Evolutionary conservation across 1,284 basidiomycete genomes (phyloP).

Genomic region (Bondarzewia mesenterica): DNA sequence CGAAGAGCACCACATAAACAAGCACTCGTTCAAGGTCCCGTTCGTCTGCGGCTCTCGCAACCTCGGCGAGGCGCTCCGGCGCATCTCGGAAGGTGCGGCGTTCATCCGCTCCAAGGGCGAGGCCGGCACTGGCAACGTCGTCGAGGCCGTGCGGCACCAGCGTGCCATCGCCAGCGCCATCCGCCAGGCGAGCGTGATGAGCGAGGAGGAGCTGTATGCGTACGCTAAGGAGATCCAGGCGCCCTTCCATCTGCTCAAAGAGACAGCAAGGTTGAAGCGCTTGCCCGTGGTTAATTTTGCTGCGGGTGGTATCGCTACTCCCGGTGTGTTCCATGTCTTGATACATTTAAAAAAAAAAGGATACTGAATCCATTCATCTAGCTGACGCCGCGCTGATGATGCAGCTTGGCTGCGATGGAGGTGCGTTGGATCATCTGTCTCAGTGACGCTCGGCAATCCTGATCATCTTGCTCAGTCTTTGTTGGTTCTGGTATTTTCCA

Average conservation of each 20-base stretch:
- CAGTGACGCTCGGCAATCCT: slow-evolving; percentile 7
- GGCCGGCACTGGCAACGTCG: slow-evolving; percentile 96
- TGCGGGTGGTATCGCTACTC: slow-evolving; percentile 96
- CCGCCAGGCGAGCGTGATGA: slow-evolving; percentile 79
- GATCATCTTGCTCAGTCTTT: slow-evolving; percentile 48
- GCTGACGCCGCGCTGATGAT: slow-evolving; percentile 99
- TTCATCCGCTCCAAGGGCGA: slow-evolving; percentile 98
- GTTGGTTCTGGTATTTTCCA: slow-evolving; percentile 95
- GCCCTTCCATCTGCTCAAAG: slow-evolving; percentile 96
- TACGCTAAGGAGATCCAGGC: slow-evolving; percentile 93
- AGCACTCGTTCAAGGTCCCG: slow-evolving; percentile 86
- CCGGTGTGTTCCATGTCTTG: slow-evolving; percentile 45
- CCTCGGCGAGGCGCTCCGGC: slow-evolving; percentile 88
- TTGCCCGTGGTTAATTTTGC: slow-evolving; percentile 94
- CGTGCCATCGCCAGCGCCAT: slow-evolving; percentile 83
- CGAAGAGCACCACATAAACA: slow-evolving; percentile 79
- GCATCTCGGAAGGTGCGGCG: slow-evolving; percentile 95
- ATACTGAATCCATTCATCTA: slow-evolving; percentile 18
- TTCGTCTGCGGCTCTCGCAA: slow-evolving; percentile 78
- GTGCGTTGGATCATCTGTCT: slow-evolving; percentile 35
- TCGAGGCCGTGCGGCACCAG: slow-evolving; percentile 93
- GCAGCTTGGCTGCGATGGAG: slow-evolving; percentile 98
- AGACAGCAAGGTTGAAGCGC: slow-evolving; percentile 88
- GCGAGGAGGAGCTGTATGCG: slow-evolving; percentile 91
- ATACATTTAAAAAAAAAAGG: too few relatives aligned